Evolutionary conservation across 1,284 basidiomycete species (phyloP).

Genomic region (Austroboletus novae-zelandiae): DNA sequence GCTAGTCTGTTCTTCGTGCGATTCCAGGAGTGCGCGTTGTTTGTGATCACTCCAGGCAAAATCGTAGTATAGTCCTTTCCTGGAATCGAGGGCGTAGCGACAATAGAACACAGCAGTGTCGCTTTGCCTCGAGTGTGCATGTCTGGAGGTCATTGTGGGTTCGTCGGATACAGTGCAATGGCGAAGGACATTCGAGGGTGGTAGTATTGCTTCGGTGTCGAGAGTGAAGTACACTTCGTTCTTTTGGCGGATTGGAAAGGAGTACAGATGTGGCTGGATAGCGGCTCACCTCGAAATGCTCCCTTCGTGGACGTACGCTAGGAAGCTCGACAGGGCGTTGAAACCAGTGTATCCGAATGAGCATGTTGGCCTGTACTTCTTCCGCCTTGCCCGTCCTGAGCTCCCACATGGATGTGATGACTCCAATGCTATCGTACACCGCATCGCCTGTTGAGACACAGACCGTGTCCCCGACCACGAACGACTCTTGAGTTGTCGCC

Average conservation of each 20-base stretch:
- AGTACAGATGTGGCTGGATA: neutral
- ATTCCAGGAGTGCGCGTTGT: constrained; percentile 34
- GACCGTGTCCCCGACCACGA: constrained; percentile 61
- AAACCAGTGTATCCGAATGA: constrained; percentile 70
- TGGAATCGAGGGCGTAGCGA: constrained; percentile 55
- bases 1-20: constrained; percentile 28
- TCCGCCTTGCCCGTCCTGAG: constrained; percentile 32
- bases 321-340: constrained; percentile 60
- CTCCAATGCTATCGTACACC: constrained; percentile 56
- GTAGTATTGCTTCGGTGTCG: constrained; percentile 43
- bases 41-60: constrained; percentile 57
- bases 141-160: constrained; percentile 16
- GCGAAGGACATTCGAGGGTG: constrained; percentile 48
- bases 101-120: constrained; percentile 46
- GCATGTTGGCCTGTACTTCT: constrained; percentile 36
- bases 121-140: constrained; percentile 4
- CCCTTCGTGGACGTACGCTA: constrained; percentile 51
- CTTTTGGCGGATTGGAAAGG: constrained; percentile 34
- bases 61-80: constrained; percentile 59
- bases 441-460: constrained; percentile 54
- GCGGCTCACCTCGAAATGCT: constrained; percentile 51
- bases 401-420: constrained; percentile 68
- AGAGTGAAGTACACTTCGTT: constrained; percentile 71
- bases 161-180: constrained; percentile 49
- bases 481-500: constrained; percentile 32